Conservation (phyloP, 1,284 basidiomycete genomes). For the Tranzscheliella williamsii region DNA sequence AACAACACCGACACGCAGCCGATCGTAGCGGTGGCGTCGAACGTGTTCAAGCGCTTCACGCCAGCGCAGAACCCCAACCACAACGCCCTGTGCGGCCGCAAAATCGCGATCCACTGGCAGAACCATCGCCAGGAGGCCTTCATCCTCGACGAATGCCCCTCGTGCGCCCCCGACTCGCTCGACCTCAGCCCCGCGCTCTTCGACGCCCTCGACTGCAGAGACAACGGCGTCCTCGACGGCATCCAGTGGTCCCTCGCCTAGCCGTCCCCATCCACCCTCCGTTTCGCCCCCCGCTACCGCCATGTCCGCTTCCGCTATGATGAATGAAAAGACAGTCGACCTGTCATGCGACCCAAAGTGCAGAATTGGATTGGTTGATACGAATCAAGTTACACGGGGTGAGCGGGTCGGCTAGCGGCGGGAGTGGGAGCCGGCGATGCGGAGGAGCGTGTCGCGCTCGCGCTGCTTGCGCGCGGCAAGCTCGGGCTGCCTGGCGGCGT, state of each 20-base stretch:
- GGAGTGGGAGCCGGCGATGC: constrained; percentile 18
- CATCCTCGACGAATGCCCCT: constrained; percentile 73
- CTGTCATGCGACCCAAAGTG: too few species aligned
- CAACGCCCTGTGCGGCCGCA: constrained; percentile 66
- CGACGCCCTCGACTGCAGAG: constrained; percentile 31
- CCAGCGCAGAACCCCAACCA: constrained; percentile 18
- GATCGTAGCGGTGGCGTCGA: constrained; percentile 40
- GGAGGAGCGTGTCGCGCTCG: not conserved
- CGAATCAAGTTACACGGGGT: too few species aligned
- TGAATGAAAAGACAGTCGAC: too few species aligned
- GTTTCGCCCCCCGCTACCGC: too few species aligned
- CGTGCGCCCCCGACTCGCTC: constrained; percentile 72
- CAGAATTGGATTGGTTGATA: too few species aligned
- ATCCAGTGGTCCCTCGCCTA: constrained; percentile 38
- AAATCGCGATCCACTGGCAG: constrained; percentile 69
- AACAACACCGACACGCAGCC: constrained; percentile 15
- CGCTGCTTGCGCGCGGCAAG: not conserved
- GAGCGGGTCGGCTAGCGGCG: too few species aligned
- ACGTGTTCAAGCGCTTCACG: constrained; percentile 41
- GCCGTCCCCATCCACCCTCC: too few species aligned
- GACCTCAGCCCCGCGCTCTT: constrained; percentile 79
- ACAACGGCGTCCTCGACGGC: constrained; percentile 35
- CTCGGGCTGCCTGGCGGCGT: not conserved
- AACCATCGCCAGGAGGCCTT: constrained; percentile 65
- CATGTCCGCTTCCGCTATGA: too few species aligned